A percentile compares a stretch with the other conserved stretches of the same genome.
Conservation (phyloP, 2,329 filamentous ascomycete genomes). For the Metarhizium guizhouense region DNA sequence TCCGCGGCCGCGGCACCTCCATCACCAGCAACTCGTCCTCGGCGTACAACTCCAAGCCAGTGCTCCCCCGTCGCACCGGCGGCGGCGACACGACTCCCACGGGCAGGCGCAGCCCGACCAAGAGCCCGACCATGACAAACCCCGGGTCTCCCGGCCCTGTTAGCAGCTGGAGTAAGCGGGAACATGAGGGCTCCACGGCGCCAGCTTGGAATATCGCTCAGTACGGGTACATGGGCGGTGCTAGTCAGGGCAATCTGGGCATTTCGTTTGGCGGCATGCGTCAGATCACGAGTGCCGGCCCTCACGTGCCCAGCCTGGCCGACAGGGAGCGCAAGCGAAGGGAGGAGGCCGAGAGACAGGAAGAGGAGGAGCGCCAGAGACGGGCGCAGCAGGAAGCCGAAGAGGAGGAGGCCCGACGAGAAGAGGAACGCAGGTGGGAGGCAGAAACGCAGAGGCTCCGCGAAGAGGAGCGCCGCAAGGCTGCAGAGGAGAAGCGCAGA, state of each 20-base stretch:
- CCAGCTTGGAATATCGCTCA: constrained; percentile 98
- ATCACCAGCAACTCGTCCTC: constrained; percentile 52
- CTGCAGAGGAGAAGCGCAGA: constrained; percentile 59
- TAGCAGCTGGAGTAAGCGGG: constrained; percentile 84
- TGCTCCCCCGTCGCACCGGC: constrained; percentile 37
- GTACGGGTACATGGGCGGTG: constrained; percentile 96
- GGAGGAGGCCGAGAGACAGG: constrained; percentile 53
- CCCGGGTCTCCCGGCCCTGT: constrained; percentile 46
- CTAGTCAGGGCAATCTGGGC: constrained; percentile 89
- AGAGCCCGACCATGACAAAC: constrained; percentile 38
- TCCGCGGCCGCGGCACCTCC: constrained; percentile 40
- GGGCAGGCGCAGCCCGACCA: constrained; percentile 54
- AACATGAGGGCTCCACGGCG: constrained; percentile 69
- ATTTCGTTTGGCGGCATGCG: constrained; percentile 85
- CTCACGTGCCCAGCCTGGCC: constrained; percentile 68
- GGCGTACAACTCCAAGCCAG: constrained; percentile 30
- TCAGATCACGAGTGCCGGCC: constrained; percentile 81
- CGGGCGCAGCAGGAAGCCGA: constrained; percentile 43
- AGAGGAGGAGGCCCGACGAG: constrained; percentile 50
- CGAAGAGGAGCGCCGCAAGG: constrained; percentile 50
- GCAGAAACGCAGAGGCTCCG: constrained; percentile 52
- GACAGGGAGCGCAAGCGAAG: constrained; percentile 69
- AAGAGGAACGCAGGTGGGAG: constrained; percentile 60
- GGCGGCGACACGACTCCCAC: constrained; percentile 38
- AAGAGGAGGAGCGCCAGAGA: constrained; percentile 41